Base-by-base conservation (phyloP, 2,329 filamentous ascomycete species). In the Paecilomyces dactylethromorphus region DNA sequence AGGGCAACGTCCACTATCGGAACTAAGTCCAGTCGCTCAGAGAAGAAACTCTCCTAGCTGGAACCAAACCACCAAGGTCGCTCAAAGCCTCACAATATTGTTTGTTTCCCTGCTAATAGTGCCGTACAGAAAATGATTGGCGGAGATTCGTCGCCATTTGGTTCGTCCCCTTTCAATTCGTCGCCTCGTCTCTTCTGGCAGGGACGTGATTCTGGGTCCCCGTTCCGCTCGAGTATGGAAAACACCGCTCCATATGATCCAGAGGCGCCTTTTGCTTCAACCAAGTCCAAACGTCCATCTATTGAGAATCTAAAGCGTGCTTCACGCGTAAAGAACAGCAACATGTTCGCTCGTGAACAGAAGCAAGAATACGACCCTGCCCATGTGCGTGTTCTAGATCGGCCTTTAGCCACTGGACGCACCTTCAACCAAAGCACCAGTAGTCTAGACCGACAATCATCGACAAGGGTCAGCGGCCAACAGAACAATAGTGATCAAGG, bases 281-380 rank as follows among this genome's bases (percentile, higher is more conserved):
- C 87, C 86, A 59, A 89, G 3, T 29, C 26, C 26, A 29, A 91
- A 69, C 88, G 93, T 71, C 90, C 91, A 53, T 97, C 93, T 18
- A 92, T 99, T 65, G 94, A 99, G 82, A 92, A 92, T 70, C 83
- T 99, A 60, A 95, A 97, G 78, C 91, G 88, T 73, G 92, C 92
- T 32, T 96, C 93, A 58, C 89, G 94, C 61, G 94, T 99, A 69
- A 96, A 93, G 82, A 97, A 96, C 79, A 97, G 93, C 83, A 96
- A 88, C 78, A 97, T 97, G 82, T 91, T 96, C 72, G 92, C 91
- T 50, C 88, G 92, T 58, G 92, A 97, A 77, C 89, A 92, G 71
- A 92, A 92, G 77, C 86, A 92, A 73, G 90, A 95, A 79, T 97
- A 97, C 80, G 91, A 97, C 74, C 91, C 92, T 29, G 84, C 88